Evolutionary conservation across 2,329 filamentous ascomycete species (phyloP).

Genomic region (Colletotrichum lindemuthianum): DNA sequence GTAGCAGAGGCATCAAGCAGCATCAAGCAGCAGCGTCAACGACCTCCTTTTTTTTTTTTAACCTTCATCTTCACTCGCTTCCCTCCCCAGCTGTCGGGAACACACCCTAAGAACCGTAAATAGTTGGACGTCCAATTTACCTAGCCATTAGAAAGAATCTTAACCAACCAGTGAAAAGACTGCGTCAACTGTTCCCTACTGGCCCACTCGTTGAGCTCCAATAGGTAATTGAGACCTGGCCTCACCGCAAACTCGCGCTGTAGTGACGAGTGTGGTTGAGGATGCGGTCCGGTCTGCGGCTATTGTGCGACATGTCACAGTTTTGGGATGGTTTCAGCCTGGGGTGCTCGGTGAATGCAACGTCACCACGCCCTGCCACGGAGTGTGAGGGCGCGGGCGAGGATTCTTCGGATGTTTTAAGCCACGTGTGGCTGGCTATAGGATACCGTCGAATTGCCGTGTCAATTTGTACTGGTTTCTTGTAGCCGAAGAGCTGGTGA

Average conservation of each 20-base stretch:
- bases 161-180: conserved; percentile 7
- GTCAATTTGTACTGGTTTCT: no score
- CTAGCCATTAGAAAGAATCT: conserved; percentile 25
- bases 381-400: neutral
- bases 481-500: no score
- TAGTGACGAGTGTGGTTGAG: neutral
- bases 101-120: conserved; percentile 21
- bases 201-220: no score
- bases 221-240: no score
- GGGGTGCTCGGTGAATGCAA: conserved; percentile 6
- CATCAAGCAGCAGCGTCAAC: conserved; percentile 34
- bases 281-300: conserved; percentile 11
- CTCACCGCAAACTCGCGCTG: no score
- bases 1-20: conserved; percentile 24
- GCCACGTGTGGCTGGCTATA: conserved; percentile 22
- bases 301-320: conserved; percentile 30
- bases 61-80: conserved; percentile 4
- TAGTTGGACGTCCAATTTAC: conserved; percentile 28
- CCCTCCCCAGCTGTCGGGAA: neutral
- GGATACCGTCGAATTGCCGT: neutral
- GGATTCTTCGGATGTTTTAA: neutral
- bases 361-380: conserved; percentile 11
- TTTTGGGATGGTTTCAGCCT: conserved; percentile 34
- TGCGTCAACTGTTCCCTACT: neutral
- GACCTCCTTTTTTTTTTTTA: conserved; percentile 10